Percentiles rank a stretch among this genome's conserved stretches.
Evolutionary conservation across 805 yeast species (phyloP).

Genomic region (Kurtzmaniella fragi): DNA sequence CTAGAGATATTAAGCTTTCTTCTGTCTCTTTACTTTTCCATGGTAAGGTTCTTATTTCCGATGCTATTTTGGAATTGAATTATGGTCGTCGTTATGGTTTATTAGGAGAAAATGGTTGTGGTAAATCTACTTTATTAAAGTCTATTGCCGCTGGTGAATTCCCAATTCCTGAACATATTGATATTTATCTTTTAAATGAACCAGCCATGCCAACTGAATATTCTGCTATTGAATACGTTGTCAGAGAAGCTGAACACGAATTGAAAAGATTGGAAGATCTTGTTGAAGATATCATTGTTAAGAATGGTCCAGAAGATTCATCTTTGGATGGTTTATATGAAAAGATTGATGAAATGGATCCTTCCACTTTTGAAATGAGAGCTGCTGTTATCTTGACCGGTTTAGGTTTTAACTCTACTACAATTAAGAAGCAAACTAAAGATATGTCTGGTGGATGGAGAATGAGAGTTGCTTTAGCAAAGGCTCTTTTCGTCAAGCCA

Average conservation of each 20-base stretch:
- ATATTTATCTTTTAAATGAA: conserved; percentile 89
- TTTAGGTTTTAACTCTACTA: conserved; percentile 87
- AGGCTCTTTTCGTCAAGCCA: conserved; percentile 97
- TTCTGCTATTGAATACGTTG: conserved; percentile 94
- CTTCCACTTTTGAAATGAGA: conserved; percentile 91
- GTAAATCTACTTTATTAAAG: conserved; percentile 92
- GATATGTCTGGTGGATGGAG: conserved; percentile 99
- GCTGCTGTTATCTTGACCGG: conserved; percentile 95
- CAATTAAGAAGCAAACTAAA: conserved; percentile 90
- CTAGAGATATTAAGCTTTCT: conserved; percentile 89
- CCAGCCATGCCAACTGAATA: conserved; percentile 94
- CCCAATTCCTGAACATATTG: conserved; percentile 90
- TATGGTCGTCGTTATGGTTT: conserved; percentile 97
- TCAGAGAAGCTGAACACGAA: conserved; percentile 92
- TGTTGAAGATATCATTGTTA: conserved; percentile 84
- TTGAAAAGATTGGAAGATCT: conserved; percentile 84
- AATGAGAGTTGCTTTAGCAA: conserved; percentile 98
- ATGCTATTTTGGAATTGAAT: conserved; percentile 86
- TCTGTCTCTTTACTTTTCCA: conserved; percentile 92
- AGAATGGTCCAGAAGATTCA: conserved; percentile 91
- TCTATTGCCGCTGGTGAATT: conserved; percentile 94
- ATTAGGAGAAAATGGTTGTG: conserved; percentile 98
- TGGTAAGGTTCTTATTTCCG: conserved; percentile 94
- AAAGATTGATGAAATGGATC: conserved; percentile 94
- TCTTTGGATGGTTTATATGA: conserved; percentile 85